phyloP scores from a whole-genome alignment of 129 eudicot genomes.

The Mikania micrantha region DNA sequence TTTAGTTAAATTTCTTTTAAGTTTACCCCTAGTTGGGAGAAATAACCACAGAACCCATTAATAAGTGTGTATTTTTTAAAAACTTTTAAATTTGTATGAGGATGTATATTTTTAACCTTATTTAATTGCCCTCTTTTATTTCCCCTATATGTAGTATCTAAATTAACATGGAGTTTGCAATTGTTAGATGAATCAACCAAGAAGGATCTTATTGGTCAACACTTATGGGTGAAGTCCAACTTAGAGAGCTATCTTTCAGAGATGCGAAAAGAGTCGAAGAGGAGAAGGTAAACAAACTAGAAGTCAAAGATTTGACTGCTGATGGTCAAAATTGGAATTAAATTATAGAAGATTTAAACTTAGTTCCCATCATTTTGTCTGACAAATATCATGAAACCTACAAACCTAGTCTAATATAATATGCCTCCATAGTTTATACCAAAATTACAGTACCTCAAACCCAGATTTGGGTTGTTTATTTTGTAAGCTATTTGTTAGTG shows the following conservation, averaged over 20 bases:
- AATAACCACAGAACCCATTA: too few species aligned
- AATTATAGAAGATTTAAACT: constrained; percentile 9
- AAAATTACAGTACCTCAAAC: constrained; percentile 17
- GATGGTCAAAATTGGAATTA: constrained; percentile 10
- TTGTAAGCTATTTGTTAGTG: not conserved
- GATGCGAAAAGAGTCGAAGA: constrained; percentile 93
- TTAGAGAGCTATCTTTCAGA: constrained; percentile 72
- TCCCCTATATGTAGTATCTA: not conserved
- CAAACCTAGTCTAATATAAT: constrained; percentile 5
- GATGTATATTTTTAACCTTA: not conserved
- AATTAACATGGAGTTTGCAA: constrained; percentile 6
- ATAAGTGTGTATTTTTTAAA: too few species aligned
- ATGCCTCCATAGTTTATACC: constrained; percentile 18
- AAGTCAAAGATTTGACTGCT: constrained; percentile 17
- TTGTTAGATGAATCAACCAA: constrained; percentile 61
- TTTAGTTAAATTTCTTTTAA: too few species aligned
- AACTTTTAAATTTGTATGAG: too few species aligned
- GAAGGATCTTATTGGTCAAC: constrained; percentile 77
- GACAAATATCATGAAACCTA: not conserved
- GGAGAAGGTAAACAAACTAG: constrained; percentile 59
- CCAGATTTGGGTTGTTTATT: constrained; percentile 11
- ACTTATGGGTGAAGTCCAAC: constrained; percentile 82
- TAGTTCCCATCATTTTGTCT: constrained; percentile 20
- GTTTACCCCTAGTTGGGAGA: too few species aligned
- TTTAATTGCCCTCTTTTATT: not conserved